phyloP scores from a whole-genome alignment of 768 basidiomycete species.

The Amanita pallidorosea region DNA sequence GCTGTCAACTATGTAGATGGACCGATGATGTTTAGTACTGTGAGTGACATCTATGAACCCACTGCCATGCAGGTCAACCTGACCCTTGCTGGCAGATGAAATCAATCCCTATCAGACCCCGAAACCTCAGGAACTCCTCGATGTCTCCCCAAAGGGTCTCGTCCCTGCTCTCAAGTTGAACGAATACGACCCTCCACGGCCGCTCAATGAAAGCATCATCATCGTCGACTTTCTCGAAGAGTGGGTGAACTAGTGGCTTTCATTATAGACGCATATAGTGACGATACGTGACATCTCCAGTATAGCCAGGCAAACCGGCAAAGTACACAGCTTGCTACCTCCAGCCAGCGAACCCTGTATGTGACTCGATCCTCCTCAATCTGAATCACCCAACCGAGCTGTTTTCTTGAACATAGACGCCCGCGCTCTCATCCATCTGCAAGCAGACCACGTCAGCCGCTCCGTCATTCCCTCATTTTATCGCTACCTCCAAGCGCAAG shows the following conservation, averaged over 20 bases:
- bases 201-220: conserved; percentile 70
- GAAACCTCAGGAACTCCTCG: conserved; percentile 70
- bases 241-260: conserved; percentile 24
- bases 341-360: conserved; percentile 47
- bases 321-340: conserved; percentile 42
- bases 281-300: neutral
- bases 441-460: conserved; percentile 59
- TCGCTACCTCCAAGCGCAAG: conserved; percentile 64
- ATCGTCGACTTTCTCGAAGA: conserved; percentile 75
- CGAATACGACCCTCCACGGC: conserved; percentile 42
- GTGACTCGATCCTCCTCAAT: no score
- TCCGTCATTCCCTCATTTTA: conserved; percentile 62
- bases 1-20: neutral
- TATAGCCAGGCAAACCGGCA: conserved; percentile 20
- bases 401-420: conserved; percentile 17
- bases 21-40: conserved; percentile 13
- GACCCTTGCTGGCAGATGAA: conserved; percentile 38
- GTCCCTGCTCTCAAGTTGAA: conserved; percentile 61
- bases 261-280: neutral
- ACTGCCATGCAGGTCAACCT: neutral
- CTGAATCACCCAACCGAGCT: conserved; percentile 2
- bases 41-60: conserved; percentile 6
- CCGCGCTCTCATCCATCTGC: conserved; percentile 54
- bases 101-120: conserved; percentile 61
- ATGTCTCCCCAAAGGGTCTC: conserved; percentile 73